A percentile compares a stretch with the other conserved stretches of the same genome.
Conservation (phyloP, 78 protist species). For the Paratrimastix pyriformis region DNA sequence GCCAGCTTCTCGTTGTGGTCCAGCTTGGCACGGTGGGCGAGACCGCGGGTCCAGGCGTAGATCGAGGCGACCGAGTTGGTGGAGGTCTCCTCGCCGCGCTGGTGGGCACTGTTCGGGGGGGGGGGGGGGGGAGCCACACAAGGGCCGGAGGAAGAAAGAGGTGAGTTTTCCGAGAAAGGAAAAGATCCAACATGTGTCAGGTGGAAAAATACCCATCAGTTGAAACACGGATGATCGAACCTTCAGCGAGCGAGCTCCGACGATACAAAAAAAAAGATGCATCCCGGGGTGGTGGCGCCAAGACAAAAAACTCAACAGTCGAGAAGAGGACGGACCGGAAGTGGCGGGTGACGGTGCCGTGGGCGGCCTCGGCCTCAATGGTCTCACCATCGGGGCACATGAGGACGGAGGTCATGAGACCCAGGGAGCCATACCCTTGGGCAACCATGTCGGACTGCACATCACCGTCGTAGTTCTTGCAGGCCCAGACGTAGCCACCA, state of each 20-base stretch:
- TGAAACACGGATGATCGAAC: too few species aligned
- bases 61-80: conserved; percentile 49
- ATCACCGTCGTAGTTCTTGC: conserved; percentile 94
- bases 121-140: too few species aligned
- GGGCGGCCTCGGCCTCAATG: conserved; percentile 89
- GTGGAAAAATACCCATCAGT: too few species aligned
- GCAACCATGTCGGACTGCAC: conserved; percentile 85
- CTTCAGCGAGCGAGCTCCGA: too few species aligned
- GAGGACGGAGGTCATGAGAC: conserved; percentile 85
- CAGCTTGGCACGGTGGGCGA: conserved; percentile 71
- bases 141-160: too few species aligned
- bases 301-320: too few species aligned
- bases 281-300: too few species aligned
- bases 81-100: conserved; percentile 57
- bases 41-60: conserved; percentile 88
- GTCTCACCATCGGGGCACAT: conserved; percentile 70
- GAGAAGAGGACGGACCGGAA: too few species aligned
- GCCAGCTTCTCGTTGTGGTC: conserved; percentile 64
- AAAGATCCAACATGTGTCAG: too few species aligned
- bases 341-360: conserved; percentile 90
- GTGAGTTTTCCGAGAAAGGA: too few species aligned
- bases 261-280: too few species aligned
- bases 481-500: conserved; percentile 90
- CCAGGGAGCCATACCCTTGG: conserved; percentile 85
- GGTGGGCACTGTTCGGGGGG: too few species aligned